Evolutionary conservation across 345 rosid genomes (phyloP), one percentile per base, ranked within the genome.

Genomic region (Eucalyptus sp.): DNA sequence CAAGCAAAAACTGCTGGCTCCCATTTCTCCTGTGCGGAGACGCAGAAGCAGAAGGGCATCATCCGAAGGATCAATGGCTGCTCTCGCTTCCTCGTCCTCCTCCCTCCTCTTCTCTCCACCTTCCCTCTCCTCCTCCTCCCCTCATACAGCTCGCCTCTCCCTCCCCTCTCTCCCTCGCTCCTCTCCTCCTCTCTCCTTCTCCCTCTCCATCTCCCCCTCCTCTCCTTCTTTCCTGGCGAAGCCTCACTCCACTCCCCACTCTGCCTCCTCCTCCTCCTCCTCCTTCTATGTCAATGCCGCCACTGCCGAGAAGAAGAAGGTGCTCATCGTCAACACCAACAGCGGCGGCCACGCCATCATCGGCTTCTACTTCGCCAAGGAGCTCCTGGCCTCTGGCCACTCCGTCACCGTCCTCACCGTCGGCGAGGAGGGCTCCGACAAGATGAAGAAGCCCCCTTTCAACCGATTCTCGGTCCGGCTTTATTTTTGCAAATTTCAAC

Each of bases 401-500:
- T 87, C 90, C 48, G 97, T 96, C 91, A 96, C 99, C 88, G 91
- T 96, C 90, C 46, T 96, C 89, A 96, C 99, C 29, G 97, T 97
- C 29, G 98, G 99, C 4, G 98, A 96, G 33, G 98, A 96, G 91
- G 89, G 92, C 51, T 96, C 99, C 49, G 98, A 96, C 86, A 95
- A 96, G 90, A 97, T 97, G 99, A 96, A 96, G 95, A 97, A 96
- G 88, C 95, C 99, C 89, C 98, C 99, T 0, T 97, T 97, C 91
- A 94, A 31, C 93, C 90, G 98, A 90, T 95, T 97, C 95, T 93
- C 97, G 51, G 99, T 96, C 92, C 2, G 50, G 49, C 33, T 24
- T 17, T 4, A 16, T 88, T 13, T 33, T 50, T 2, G 4, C 24
- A 41, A 76, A 41, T 43, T 20, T 43, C 48, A 13, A 0, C 29